These are phyloP conservation scores for Gracilaria gracilis DNA, from an alignment of 23 red algal species.

Conservation along the genomic window DNA sequence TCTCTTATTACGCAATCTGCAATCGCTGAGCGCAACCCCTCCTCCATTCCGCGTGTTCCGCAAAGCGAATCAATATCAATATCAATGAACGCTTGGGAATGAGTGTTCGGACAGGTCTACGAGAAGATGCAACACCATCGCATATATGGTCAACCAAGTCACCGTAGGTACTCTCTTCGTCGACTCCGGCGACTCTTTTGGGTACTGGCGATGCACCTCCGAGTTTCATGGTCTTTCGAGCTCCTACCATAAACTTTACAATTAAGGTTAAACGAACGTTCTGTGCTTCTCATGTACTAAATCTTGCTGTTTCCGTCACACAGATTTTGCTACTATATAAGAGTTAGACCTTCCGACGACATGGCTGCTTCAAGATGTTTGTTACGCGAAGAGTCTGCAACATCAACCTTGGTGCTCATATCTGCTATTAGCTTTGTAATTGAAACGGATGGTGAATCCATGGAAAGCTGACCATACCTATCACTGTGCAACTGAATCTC, in stretches of 20 bases:
- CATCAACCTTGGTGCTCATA: constrained; percentile 28
- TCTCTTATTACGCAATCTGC: no score
- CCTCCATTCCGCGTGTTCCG: no score
- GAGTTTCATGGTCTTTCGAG: background rate
- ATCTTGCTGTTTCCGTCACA: background rate
- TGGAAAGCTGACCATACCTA: constrained; percentile 5
- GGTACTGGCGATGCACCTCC: background rate
- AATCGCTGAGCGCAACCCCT: no score
- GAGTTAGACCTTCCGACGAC: constrained; percentile 35
- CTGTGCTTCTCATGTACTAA: background rate
- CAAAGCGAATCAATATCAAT: no score
- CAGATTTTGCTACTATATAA: constrained; percentile 1
- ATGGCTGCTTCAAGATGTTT: constrained; percentile 23
- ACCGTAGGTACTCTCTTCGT: no score
- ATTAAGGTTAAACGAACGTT: background rate
- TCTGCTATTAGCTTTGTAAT: constrained; percentile 24
- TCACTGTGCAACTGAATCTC: constrained; percentile 14
- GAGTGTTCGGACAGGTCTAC: no score
- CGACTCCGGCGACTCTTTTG: no score
- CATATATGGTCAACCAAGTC: no score
- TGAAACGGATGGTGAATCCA: constrained; percentile 26
- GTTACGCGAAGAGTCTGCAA: background rate
- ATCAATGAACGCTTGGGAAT: no score
- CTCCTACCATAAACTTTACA: background rate
- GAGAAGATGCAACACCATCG: no score